These are phyloP conservation scores for Mycena citricolor DNA, from an alignment of 1,284 basidiomycete genomes.

Conservation along the genomic window DNA sequence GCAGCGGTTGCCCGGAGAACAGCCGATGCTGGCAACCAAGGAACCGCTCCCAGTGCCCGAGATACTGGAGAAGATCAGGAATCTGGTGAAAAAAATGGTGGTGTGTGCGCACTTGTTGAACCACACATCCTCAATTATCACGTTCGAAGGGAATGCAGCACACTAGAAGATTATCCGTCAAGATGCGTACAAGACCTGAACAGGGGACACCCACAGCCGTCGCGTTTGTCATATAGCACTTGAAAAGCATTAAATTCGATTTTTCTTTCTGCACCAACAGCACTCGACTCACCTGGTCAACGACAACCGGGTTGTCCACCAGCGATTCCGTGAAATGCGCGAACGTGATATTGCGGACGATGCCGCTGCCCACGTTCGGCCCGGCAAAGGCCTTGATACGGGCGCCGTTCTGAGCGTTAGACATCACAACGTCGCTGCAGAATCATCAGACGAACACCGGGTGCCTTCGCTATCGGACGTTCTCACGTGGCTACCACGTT, in stretches of 20 bases:
- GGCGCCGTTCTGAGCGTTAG: conserved; percentile 59
- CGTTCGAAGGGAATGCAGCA: conserved; percentile 49
- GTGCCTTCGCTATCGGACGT: too few species aligned
- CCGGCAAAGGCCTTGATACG: conserved; percentile 67
- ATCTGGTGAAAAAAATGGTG: too few species aligned
- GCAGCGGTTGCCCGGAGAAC: conserved; percentile 53
- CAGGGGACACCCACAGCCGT: conserved; percentile 21
- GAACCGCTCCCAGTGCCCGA: conserved; percentile 56
- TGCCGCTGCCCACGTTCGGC: conserved; percentile 56
- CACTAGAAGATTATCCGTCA: conserved; percentile 29
- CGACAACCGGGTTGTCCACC: conserved; percentile 53
- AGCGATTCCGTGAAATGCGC: conserved; percentile 47
- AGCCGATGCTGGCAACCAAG: conserved; percentile 52
- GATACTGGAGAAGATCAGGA: conserved; percentile 37
- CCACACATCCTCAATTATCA: conserved; percentile 49
- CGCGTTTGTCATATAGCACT: conserved; percentile 56
- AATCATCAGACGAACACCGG: too few species aligned
- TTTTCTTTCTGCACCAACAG: too few species aligned
- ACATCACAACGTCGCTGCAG: conserved; percentile 54
- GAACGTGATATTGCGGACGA: conserved; percentile 56
- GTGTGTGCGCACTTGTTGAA: conserved; percentile 42
- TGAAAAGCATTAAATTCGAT: too few species aligned
- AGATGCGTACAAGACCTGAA: not conserved
- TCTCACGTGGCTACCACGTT: conserved; percentile 52
- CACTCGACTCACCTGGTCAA: too few species aligned